Percentiles rank a stretch among this genome's conserved stretches.
Conservation (phyloP, 1,139 yeast species). For the Magnusiomyces sp. region DNA sequence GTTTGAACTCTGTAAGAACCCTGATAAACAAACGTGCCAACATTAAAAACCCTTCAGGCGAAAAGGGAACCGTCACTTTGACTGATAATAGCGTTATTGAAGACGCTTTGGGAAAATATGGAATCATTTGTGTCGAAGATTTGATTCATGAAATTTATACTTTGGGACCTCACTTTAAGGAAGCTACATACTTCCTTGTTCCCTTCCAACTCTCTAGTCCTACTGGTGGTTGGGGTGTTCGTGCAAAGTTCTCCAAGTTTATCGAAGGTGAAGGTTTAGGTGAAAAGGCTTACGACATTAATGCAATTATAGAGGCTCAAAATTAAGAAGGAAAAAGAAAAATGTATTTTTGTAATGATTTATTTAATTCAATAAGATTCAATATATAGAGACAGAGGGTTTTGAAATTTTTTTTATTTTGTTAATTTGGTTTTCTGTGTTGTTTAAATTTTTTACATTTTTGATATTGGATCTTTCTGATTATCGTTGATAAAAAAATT, state of each 20-base stretch:
- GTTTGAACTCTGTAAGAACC: slow-evolving; percentile 89
- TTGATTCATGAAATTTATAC: slow-evolving; percentile 98
- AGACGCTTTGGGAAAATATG: slow-evolving; percentile 89
- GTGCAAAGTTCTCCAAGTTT: slow-evolving; percentile 98
- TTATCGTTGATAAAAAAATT: too few relatives aligned
- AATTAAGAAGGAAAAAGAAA: slow-evolving; percentile 10
- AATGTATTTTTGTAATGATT: too few relatives aligned
- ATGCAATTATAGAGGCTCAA: slow-evolving; percentile 88
- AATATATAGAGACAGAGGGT: too few relatives aligned
- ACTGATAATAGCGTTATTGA: slow-evolving; percentile 86
- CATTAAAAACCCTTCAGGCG: slow-evolving; percentile 69
- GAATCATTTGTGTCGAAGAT: slow-evolving; percentile 94
- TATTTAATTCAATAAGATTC: too few relatives aligned
- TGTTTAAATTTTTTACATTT: too few relatives aligned
- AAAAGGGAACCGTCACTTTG: slow-evolving; percentile 95
- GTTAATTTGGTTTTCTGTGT: too few relatives aligned
- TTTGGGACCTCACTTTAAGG: slow-evolving; percentile 99
- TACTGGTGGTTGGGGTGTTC: slow-evolving; percentile 98
- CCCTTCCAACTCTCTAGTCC: slow-evolving; percentile 99
- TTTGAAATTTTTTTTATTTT: too few relatives aligned
- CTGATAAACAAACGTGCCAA: slow-evolving; percentile 98
- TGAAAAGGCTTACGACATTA: slow-evolving; percentile 98
- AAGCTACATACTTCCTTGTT: slow-evolving; percentile 99
- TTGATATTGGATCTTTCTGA: too few relatives aligned
- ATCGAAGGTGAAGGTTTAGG: slow-evolving; percentile 99